Base-by-base conservation (phyloP, 352 stramenopile species). In the Pythium periplocum region DNA sequence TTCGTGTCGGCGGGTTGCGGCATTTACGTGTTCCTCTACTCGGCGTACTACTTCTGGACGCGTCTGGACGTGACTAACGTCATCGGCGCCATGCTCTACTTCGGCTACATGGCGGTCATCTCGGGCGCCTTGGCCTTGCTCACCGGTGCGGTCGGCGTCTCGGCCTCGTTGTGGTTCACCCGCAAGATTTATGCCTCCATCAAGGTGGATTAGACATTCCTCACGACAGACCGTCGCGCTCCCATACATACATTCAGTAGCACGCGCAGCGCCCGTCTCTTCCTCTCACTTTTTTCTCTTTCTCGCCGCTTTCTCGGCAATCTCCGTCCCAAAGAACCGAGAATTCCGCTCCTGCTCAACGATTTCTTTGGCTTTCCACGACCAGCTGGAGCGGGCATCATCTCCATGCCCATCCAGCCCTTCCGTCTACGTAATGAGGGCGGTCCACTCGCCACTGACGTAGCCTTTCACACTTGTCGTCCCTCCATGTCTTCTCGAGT, bases 61-160 rank as follows among this genome's bases (percentile, higher is more conserved):
- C 79, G 81, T 53, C 73, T 99, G 53, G 88, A 99, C 66, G 88
- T 97, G 38, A 95, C 86, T 51, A 96, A 96, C 53, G 82, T 98
- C 53, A 95, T 94, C 45, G 78, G 81, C 46, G 78, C 85, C 12
- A 93, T 93, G 81, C 78, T 91, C 47, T 99, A 99, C 87, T 98
- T 99, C 57, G 96, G 91, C 34, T 99, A 99, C 87, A 99, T 99
- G 97, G 83, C 81, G 7, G 97, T 99, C 61, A 98, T 99, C 61
- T 98, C 91, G 1, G 79, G 97, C 30, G 92, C 91, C n/a, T 95
- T 99, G 53, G 83, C 86, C 45, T 73, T 99, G 48, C 72, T 99
- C 52, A 99, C 96, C 34, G 98, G 98, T 48, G 87, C 87, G 4
- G 90, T 99, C 44, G 97, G 97, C 48, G 97, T 99, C 59, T 75